Base-by-base conservation (phyloP, 176 grass and related monocot species). In the Urochloa ruziziensis region DNA sequence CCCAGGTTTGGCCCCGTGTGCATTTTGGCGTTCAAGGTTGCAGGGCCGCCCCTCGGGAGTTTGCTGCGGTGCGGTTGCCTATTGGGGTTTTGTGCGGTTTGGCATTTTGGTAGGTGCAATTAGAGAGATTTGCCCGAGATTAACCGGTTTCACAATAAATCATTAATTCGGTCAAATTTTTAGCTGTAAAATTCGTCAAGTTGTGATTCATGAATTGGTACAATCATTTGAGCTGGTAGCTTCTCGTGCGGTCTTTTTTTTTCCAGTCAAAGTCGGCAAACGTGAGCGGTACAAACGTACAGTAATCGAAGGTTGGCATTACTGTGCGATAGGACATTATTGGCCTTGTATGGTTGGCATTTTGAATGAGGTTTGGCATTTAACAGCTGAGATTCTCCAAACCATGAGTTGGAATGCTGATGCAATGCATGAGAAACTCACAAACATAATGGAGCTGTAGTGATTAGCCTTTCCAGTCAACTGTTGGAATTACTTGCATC, bases 351-450 rank as follows among this genome's bases (percentile, higher is more conserved):
- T 65, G 54, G 46, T 65, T 24, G 23, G 17, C 28, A 48, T 79
- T 83, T 73, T 73, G 49, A 67, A 28, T 56, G 47, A 59, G 28
- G n/a, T 32, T 21, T 77, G 74, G n/a, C 56, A 84, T 84, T 80
- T 48, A 29, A 79, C 59, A 74, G 35, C 48, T 74, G 71, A 72
- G 80, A 29, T 23, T 65, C 56, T 73, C 79, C 35, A 57, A 78
- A 51, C 42, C 36, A 44, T 84, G 37, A 80, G 3, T 58, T 80
- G 82, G 32, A 59, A 85, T 81, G 69, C 44, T 80, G 77, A 74
- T 80, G 40, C 34, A 29, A 74, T 80, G 40, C 27, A 29, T 49
- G 39, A 48, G 42, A 28, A 84, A 67, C 24, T 67, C 61, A 33
- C 44, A 40, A 60, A 66, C 29, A 40, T 80, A 68, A 69, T 80